These are phyloP conservation scores for Ochetophila trinervis DNA, from an alignment of 306 rosid genomes.

Conservation along the genomic window DNA sequence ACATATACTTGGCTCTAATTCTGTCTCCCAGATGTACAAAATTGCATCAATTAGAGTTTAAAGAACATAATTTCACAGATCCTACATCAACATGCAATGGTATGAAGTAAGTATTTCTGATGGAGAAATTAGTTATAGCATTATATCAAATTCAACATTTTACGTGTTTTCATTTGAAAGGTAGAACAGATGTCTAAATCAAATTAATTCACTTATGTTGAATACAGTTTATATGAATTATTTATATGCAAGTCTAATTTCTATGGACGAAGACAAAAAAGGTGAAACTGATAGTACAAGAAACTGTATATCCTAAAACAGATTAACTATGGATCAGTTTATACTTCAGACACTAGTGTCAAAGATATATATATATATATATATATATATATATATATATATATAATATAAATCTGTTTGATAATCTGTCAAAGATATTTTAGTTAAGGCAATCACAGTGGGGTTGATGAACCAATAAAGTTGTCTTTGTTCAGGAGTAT, in stretches of 20 bases:
- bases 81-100: not conserved
- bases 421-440: not conserved
- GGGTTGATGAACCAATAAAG: slow-evolving; percentile 27
- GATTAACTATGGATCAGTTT: not conserved
- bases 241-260: not conserved
- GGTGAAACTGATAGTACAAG: not conserved
- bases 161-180: slow-evolving; percentile 10
- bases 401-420: too few relatives aligned
- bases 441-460: slow-evolving; percentile 14
- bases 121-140: not conserved
- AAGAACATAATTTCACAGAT: not conserved
- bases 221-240: not conserved
- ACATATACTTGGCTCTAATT: slow-evolving; percentile 4
- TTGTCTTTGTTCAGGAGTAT: slow-evolving; percentile 1
- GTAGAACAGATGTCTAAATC: not conserved
- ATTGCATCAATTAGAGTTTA: not conserved
- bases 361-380: too few relatives aligned
- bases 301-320: slow-evolving; percentile 1
- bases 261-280: not conserved
- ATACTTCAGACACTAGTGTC: slow-evolving; percentile 5
- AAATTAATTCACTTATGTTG: not conserved
- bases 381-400: too few relatives aligned
- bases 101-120: not conserved
- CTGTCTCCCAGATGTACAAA: slow-evolving; percentile 9
- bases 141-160: not conserved